A percentile compares a stretch with the other conserved stretches of the same genome.
These are phyloP conservation scores for Didymellaceae sp. DNA, from an alignment of 2,329 filamentous ascomycete species.

Conservation along the genomic window DNA sequence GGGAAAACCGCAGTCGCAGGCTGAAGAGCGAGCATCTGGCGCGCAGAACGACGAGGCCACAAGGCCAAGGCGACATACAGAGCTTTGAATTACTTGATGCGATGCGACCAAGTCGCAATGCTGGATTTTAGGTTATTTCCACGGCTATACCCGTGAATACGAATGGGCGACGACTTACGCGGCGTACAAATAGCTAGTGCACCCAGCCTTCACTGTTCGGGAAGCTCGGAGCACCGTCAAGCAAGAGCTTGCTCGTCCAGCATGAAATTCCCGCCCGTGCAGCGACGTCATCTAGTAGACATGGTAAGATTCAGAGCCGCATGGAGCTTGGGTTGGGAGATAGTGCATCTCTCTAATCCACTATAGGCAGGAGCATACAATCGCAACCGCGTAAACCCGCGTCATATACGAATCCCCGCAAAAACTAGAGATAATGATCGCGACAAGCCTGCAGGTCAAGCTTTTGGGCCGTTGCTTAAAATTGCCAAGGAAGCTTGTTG, in stretches of 20 bases:
- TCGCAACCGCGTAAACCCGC: slow-evolving; percentile 5
- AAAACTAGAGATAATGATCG: slow-evolving; percentile 19
- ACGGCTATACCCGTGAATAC: too few relatives aligned
- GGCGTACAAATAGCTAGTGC: not conserved
- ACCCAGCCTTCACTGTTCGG: not conserved
- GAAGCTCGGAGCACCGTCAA: not conserved
- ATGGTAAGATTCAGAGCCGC: slow-evolving; percentile 1
- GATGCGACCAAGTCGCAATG: not conserved
- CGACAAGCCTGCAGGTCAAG: slow-evolving; percentile 15
- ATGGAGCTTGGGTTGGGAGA: slow-evolving; percentile 10
- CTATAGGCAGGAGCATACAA: slow-evolving; percentile 23
- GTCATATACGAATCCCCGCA: slow-evolving; percentile 8
- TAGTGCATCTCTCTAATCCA: slow-evolving; percentile 16
- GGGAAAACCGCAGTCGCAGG: slow-evolving; percentile 34
- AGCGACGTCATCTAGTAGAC: slow-evolving; percentile 5
- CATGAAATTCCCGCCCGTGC: not conserved
- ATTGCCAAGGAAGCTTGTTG: slow-evolving; percentile 25
- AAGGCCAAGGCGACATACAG: slow-evolving; percentile 12
- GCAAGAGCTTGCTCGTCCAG: not conserved
- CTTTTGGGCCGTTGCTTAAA: slow-evolving; percentile 21
- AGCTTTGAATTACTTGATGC: slow-evolving; percentile 37
- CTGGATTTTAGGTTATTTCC: not conserved
- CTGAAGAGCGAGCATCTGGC: slow-evolving; percentile 16
- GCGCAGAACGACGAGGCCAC: slow-evolving; percentile 3
- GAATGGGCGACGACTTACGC: too few relatives aligned